Percentiles rank a stretch among this genome's conserved stretches.
Evolutionary conservation across 2,329 filamentous ascomycete species (phyloP).

Genomic region (Alternaria metachromatica): DNA sequence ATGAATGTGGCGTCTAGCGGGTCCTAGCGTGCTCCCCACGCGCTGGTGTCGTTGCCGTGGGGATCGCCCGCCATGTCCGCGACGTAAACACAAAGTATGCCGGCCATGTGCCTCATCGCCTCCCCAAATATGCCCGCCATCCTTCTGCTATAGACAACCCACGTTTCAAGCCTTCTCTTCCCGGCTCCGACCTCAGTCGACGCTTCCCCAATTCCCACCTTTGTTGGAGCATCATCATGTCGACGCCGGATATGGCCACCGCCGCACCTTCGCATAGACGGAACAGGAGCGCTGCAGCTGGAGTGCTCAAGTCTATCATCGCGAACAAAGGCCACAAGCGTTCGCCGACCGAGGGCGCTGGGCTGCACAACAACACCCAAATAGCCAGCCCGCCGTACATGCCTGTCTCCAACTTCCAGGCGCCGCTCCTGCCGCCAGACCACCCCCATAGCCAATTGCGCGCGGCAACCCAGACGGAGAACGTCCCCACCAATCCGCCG

Average conservation of each 20-base stretch:
- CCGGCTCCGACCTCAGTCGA: constrained; percentile 12
- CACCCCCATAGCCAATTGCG: constrained; percentile 53
- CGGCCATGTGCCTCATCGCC: constrained; percentile 19
- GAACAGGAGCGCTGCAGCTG: constrained; percentile 52
- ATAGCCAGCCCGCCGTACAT: constrained; percentile 31
- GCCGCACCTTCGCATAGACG: constrained; percentile 40
- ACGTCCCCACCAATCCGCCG: constrained; percentile 46
- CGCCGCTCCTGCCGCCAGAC: constrained; percentile 58
- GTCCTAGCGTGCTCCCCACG: constrained; percentile 16
- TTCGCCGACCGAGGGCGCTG: constrained; percentile 52
- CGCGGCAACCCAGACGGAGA: constrained; percentile 38
- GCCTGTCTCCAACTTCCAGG: constrained; percentile 33
- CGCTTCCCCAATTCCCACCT: constrained; percentile 5
- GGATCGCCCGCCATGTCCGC: constrained; percentile 19
- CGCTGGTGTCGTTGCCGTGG: constrained; percentile 23
- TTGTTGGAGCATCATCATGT: constrained; percentile 26
- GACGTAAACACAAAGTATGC: background rate
- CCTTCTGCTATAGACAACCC: constrained; percentile 32
- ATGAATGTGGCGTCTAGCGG: constrained; percentile 10
- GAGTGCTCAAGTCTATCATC: constrained; percentile 59
- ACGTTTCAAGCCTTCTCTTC: constrained; percentile 23
- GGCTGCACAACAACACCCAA: constrained; percentile 29
- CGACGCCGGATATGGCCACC: constrained; percentile 26
- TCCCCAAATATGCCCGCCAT: constrained; percentile 29
- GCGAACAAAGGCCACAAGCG: constrained; percentile 56